Base-by-base conservation (phyloP, 2,329 filamentous ascomycete genomes). In the Fusarium nisikadoi region DNA sequence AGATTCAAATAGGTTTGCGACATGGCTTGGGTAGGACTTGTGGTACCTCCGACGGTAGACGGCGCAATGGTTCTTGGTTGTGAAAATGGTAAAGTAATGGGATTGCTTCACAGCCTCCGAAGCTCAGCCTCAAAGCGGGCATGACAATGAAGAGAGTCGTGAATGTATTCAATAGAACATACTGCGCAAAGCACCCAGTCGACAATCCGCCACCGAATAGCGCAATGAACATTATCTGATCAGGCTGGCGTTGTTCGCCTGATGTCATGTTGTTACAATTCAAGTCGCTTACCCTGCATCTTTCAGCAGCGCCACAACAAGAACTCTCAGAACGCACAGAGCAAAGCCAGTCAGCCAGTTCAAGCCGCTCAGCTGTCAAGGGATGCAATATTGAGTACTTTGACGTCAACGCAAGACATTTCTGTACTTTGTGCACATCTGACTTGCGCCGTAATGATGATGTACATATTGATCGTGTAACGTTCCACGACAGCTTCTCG, bases 131-230 rank as follows among this genome's bases (percentile, higher is more conserved):
- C 46, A 33, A 2, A 23, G 14, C 11, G 4, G 20, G 29, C n/a
- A 23, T 5, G n/a, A 19, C n/a, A 50, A 14, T 14, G 16, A 25
- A 14, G n/a, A 25, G 2, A 5, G 11, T 13, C 3, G 16, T 23
- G 5, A 23, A 33, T 23, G 11, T 10, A 33, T 17, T 23, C 4
- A 33, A 8, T 5, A 4, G 19, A 23, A 13, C 29, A 23, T 6
- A 10, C 19, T 19, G 2, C 6, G 3, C 16, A 9, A 2, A 49
- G 8, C 2, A 7, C 0, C 4, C 4, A 49, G 16, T 19, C 8
- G 3, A 7, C 3, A 33, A 0, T 19, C 7, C 3, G 4, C 5
- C 8, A 5, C 6, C 0, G 2, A 13, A 6, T 1, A 19, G 16
- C 29, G 0, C 11, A 49, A 49, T 19, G 10, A 23, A 33, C 2